Conservation (phyloP, 23 red algal genomes). For the Pyropia yezoensis region DNA sequence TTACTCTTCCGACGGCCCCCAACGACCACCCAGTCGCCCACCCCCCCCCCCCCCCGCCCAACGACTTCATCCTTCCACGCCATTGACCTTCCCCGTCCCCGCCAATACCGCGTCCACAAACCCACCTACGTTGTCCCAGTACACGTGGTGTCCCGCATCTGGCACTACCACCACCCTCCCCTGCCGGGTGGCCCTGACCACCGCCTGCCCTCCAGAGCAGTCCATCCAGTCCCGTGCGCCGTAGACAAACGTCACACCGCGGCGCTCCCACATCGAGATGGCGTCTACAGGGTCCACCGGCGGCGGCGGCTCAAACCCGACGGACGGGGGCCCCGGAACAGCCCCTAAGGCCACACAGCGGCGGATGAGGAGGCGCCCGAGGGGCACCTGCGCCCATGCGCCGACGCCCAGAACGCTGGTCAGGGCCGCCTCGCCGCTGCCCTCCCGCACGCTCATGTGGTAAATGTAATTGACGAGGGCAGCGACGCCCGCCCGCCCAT, state of each 20-base stretch:
- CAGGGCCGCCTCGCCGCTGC: slow-evolving; percentile 50
- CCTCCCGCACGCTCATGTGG: slow-evolving; percentile 37
- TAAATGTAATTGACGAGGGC: slow-evolving; percentile 70
- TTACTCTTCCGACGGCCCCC: too few relatives aligned
- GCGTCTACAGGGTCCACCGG: too few relatives aligned
- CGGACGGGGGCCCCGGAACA: too few relatives aligned
- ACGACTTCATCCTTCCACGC: too few relatives aligned
- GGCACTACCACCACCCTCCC: slow-evolving; percentile 10
- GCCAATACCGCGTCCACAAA: slow-evolving; percentile 20
- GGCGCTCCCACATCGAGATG: too few relatives aligned
- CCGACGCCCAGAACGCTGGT: slow-evolving; percentile 52
- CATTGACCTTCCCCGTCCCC: background rate
- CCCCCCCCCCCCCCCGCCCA: too few relatives aligned
- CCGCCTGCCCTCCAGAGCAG: slow-evolving; percentile 9
- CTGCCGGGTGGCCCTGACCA: slow-evolving; percentile 19
- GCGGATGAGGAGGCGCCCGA: too few relatives aligned
- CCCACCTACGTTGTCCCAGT: slow-evolving; percentile 25
- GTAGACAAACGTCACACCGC: slow-evolving; percentile 40
- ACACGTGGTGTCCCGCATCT: slow-evolving; percentile 49
- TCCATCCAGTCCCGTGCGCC: slow-evolving; percentile 71
- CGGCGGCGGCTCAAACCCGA: too few relatives aligned
- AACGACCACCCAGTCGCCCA: too few relatives aligned
- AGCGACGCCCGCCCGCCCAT: slow-evolving; percentile 3
- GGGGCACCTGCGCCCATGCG: slow-evolving; percentile 38
- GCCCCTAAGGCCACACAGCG: too few relatives aligned